Percentiles rank a stretch among this genome's conserved stretches.
phyloP scores from a whole-genome alignment of 331 rosid genomes.

The Quercus lobata region DNA sequence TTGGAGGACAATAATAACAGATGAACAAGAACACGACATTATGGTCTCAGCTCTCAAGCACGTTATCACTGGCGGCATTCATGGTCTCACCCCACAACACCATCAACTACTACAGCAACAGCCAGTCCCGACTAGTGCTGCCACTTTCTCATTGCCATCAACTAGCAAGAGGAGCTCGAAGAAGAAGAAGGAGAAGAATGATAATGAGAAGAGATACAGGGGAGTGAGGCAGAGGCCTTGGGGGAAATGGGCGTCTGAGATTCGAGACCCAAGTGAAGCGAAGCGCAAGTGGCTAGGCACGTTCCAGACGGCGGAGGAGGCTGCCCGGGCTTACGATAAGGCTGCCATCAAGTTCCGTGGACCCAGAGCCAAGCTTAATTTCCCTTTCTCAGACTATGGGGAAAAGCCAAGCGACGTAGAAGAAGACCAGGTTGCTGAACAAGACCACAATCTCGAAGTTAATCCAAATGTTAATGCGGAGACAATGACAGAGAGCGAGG shows the following conservation, averaged over 20 bases:
- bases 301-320: constrained; percentile 53
- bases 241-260: constrained; percentile 81
- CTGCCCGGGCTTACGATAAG: constrained; percentile 52
- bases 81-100: neutral
- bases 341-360: constrained; percentile 59
- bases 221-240: constrained; percentile 74
- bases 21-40: constrained; percentile 44
- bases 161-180: neutral
- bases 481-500: neutral
- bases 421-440: neutral
- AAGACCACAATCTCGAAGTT: neutral
- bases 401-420: neutral
- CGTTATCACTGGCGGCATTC: constrained; percentile 22
- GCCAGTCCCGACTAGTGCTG: neutral
- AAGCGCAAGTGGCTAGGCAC: constrained; percentile 60
- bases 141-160: neutral
- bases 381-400: constrained; percentile 23
- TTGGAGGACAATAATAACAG: neutral
- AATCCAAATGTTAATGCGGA: neutral
- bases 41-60: constrained; percentile 50
- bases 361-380: constrained; percentile 47
- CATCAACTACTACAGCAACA: neutral
- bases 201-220: constrained; percentile 26
- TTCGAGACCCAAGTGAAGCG: constrained; percentile 40
- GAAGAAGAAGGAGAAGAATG: neutral